Base-by-base conservation (phyloP, 352 stramenopile genomes). In the Pythium aristosporum region DNA sequence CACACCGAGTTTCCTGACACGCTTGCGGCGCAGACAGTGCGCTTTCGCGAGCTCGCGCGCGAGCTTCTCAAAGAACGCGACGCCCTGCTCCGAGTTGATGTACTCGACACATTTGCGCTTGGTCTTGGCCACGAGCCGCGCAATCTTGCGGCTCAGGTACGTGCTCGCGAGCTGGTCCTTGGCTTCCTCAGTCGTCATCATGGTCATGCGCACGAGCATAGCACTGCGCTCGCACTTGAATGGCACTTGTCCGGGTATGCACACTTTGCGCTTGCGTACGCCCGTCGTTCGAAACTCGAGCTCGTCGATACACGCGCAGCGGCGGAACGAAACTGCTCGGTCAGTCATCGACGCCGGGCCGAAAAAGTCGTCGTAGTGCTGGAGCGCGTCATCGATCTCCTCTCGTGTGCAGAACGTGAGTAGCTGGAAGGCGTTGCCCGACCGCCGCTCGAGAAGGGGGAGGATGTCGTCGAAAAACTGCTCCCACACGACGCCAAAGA, bases 341-440 rank as follows among this genome's bases (percentile, higher is more conserved):
- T 77, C 55, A 5, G 67, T 55, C 25, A 79, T 63, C 2, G 63
- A 72, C 28, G 77, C 82, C 1, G 41, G 20, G 0, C 77, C 71
- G 41, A 89, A 89, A 41, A 84, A 73, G 57, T 91, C 82, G 34
- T 85, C 67, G 39, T 82, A 89, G 47, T 87, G 72, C 18, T 72
- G 15, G 0, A 91, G 53, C 4, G 82, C 76, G 25, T 91, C 79
- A 15, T 87, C 75, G 4, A 91, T 55, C 13, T 88, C 77, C 25
- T 85, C 65, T 2, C 56, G 39, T 12, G 61, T 57, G 56, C 86
- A 87, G 20, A 30, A 25, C 2, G 64, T 58, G 23, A 73, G 58
- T 5, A 75, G 62, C 20, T 57, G 34, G 49, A 77, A 73, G 18
- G 50, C 49, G 23, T 42, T 30, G 20, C 16, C 34, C 7, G 44